Evolutionary conservation across 2,329 filamentous ascomycete genomes (phyloP), one percentile per base, ranked within the genome.

Genomic region (Fusarium scirpi): DNA sequence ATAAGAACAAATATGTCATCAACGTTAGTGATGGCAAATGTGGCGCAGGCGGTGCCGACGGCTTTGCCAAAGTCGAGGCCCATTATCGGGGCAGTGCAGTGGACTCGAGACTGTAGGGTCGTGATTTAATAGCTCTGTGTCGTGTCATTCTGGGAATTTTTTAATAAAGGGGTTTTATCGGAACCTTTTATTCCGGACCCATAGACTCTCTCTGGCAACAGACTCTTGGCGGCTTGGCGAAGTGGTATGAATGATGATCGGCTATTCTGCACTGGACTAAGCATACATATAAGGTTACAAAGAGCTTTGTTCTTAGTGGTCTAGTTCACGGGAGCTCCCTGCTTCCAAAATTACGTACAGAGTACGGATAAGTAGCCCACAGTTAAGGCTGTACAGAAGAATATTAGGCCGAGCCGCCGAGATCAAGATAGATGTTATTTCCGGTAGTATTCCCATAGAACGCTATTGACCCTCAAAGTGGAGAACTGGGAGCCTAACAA

Each of bases 1-100:
- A 60, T 32, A 1, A 60, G 41, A 12, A 60, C 53, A 1, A 60
- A 60, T 29, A 60, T 60, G 5, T 60, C 58, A n/a, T 58, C 58
- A 6, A 60, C 8, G 15, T 60, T 60, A 6, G 58, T 60, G 4
- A 47, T 24, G 10, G 58, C 58, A 13, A 60, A 60, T 12, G 53
- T 60, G 5, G 41, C 53, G 24, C 58, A 60, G 0, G 53, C 58
- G 1, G 41, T 60, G 16, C 41, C 58, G 9, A 59, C 41, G 8
- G 49, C 49, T 15, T 59, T 53, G 22, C 49, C 56, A 59, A 59
- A 56, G 40, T 38, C 24, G 1, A 59, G 15, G 25, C 49, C 56
- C 56, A 59, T 59, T 29, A 13, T 32, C 20, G n/a, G 8, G n/a
- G 20, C 20, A 10, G n/a, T 16, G 22, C 41, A 44, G 4, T 24